Base-by-base conservation (phyloP, 768 basidiomycete genomes). In the Auricularia auricula-judae region DNA sequence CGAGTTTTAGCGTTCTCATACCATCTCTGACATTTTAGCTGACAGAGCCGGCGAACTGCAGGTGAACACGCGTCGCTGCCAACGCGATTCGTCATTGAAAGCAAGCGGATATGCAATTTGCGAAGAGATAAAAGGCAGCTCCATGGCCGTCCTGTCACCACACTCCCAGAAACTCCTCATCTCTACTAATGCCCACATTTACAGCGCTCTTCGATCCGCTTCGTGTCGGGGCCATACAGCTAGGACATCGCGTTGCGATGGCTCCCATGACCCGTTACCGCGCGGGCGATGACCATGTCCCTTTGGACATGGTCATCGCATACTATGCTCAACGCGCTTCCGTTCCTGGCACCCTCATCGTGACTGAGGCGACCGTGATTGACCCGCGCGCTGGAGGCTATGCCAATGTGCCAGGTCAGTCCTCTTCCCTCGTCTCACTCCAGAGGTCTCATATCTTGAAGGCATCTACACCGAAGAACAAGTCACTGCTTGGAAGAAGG, bases 311-410 rank as follows among this genome's bases (percentile, higher is more conserved):
- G 14, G 61, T 36, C 18, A 35, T 58, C 54, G 63, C 65, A 33
- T 68, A 67, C 36, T 68, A 68, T 53, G 21, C 42, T 2, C 68
- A 68, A 36, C 66, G 68, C 14, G 64, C 66, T 58, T 51, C 64
- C 44, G 58, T 63, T 39, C 65, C 66, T 0, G 73, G 73, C 14
- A 72, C 72, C 2, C 67, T 76, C 53, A 53, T 67, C 18, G 72
- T 78, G 61, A 70, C 75, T 14, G 76, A 76, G 42, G 33, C 33
- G 7, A 51, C 47, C 5, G 5, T 51, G 39, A 44, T 61, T 62
- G 34, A 4, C 47, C 11, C 14, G 10, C 47, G 78, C 14, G 84
- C 84, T 0, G 83, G 81, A 2, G 85, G 84, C 1, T 76, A 73
- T 51, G 61, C 61, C 16, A 69, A 72, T 64, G 74, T 72, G 2